Percentiles rank a stretch among this genome's conserved stretches.
Conservation (phyloP, 805 yeast species). For the Kodamaea lidongshanica region DNA sequence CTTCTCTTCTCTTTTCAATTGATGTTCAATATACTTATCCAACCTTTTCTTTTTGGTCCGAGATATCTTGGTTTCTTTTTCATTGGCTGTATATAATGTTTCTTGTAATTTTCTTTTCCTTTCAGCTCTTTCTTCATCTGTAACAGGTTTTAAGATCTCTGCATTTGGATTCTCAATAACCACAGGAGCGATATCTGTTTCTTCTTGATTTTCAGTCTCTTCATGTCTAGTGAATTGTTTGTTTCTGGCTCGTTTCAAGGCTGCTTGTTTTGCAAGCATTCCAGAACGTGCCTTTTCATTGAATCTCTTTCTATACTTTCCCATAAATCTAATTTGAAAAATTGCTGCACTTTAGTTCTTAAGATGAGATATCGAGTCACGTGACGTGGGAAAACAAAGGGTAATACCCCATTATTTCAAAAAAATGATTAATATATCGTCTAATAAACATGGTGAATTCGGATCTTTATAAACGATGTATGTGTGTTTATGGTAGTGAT, state of each 20-base stretch:
- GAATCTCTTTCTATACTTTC: slow-evolving; percentile 71
- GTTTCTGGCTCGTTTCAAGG: slow-evolving; percentile 59
- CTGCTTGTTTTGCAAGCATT: slow-evolving; percentile 72
- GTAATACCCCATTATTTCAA: neutral
- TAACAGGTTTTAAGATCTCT: slow-evolving; percentile 55
- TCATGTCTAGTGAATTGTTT: slow-evolving; percentile 55
- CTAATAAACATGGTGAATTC: slow-evolving; percentile 12
- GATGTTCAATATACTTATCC: slow-evolving; percentile 90
- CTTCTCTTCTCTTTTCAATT: slow-evolving; percentile 81
- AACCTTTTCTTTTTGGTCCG: slow-evolving; percentile 68
- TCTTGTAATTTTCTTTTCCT: slow-evolving; percentile 61
- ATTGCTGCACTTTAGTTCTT: too few relatives aligned
- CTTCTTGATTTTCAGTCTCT: slow-evolving; percentile 16
- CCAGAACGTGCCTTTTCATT: slow-evolving; percentile 85
- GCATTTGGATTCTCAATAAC: slow-evolving; percentile 47
- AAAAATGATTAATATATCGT: neutral
- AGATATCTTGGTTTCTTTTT: slow-evolving; percentile 60
- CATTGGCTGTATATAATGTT: slow-evolving; percentile 48
- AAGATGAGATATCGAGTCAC: neutral
- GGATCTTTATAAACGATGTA: slow-evolving; percentile 21
- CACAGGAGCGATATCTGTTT: slow-evolving; percentile 4
- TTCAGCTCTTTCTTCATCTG: slow-evolving; percentile 54
- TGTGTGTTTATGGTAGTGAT: slow-evolving; percentile 9
- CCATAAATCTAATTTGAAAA: slow-evolving; percentile 51
- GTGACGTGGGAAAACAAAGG: slow-evolving; percentile 1